Evolutionary conservation across 345 rosid genomes (phyloP).

Genomic region (Citrus cavaleriei): DNA sequence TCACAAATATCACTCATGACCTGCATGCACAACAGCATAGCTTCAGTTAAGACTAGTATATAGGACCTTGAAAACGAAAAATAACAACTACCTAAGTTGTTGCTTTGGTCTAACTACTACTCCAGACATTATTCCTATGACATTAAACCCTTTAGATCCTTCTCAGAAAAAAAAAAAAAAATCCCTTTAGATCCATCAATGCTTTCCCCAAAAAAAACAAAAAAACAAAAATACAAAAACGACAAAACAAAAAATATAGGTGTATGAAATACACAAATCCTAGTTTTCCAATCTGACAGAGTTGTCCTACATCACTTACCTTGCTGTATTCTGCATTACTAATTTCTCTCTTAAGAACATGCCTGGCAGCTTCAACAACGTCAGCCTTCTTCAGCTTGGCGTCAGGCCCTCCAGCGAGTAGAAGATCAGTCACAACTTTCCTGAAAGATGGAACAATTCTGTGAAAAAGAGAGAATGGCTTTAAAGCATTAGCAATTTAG

Average conservation of each 20-base stretch:
- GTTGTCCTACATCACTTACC: constrained; percentile 34
- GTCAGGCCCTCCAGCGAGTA: constrained; percentile 43
- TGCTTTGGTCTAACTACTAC: neutral
- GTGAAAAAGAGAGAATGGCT: neutral
- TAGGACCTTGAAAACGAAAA: neutral
- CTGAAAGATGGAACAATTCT: constrained; percentile 32
- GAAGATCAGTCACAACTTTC: constrained; percentile 60
- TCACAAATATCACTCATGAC: constrained; percentile 65
- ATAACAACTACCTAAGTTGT: neutral
- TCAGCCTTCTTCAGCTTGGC: constrained; percentile 72
- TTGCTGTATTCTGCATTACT: constrained; percentile 48
- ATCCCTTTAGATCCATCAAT: too few species aligned
- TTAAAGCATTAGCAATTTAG: neutral
- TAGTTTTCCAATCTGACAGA: neutral
- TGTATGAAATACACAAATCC: neutral
- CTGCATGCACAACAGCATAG: constrained; percentile 31
- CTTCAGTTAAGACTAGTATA: neutral
- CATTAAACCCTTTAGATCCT: neutral
- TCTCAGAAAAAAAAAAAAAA: neutral
- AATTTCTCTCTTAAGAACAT: constrained; percentile 39
- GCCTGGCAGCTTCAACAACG: constrained; percentile 44
- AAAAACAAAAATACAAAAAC: too few species aligned
- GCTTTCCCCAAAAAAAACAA: too few species aligned
- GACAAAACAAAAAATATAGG: neutral
- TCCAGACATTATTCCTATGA: neutral